These are phyloP conservation scores for Arthrobotrys iridis DNA, from an alignment of 2,329 filamentous ascomycete species.

Conservation along the genomic window DNA sequence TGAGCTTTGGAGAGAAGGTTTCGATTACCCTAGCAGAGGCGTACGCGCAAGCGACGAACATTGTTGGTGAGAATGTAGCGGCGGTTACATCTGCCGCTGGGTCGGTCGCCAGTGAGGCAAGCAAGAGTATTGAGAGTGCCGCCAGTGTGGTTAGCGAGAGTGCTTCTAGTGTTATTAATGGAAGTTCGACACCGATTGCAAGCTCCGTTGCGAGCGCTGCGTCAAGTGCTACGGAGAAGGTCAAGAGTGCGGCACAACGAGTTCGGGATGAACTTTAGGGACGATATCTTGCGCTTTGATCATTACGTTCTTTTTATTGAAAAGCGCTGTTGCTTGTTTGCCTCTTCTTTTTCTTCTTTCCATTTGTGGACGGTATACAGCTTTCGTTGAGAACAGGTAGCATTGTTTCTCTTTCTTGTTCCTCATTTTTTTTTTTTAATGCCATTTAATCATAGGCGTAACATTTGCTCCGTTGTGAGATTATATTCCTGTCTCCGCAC, in stretches of 20 bases:
- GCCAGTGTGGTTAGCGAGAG: slow-evolving; percentile 39
- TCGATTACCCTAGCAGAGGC: slow-evolving; percentile 46
- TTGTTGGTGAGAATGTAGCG: slow-evolving; percentile 32
- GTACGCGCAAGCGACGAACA: slow-evolving; percentile 46
- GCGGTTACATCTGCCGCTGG: slow-evolving; percentile 33
- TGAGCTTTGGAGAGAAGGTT: slow-evolving; percentile 49
- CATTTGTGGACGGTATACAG: background rate
- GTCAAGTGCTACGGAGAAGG: slow-evolving; percentile 62
- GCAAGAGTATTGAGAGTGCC: slow-evolving; percentile 40
- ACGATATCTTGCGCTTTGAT: slow-evolving; percentile 23
- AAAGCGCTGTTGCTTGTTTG: slow-evolving; percentile 17
- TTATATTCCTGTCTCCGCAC: background rate
- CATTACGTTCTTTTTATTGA: background rate
- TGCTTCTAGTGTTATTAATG: slow-evolving; percentile 40
- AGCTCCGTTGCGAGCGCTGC: slow-evolving; percentile 52
- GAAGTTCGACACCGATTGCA: slow-evolving; percentile 46
- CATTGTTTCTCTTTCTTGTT: background rate
- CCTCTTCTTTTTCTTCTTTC: slow-evolving; percentile 29
- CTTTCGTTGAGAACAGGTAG: background rate
- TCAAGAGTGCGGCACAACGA: slow-evolving; percentile 56
- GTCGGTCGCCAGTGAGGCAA: slow-evolving; percentile 29
- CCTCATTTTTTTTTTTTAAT: background rate
- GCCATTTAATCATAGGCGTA: background rate
- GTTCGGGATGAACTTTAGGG: slow-evolving; percentile 57
- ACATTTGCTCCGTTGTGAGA: background rate